These are phyloP conservation scores for Pseudocercospora eumusae DNA, from an alignment of 2,329 filamentous ascomycete species.

Conservation along the genomic window DNA sequence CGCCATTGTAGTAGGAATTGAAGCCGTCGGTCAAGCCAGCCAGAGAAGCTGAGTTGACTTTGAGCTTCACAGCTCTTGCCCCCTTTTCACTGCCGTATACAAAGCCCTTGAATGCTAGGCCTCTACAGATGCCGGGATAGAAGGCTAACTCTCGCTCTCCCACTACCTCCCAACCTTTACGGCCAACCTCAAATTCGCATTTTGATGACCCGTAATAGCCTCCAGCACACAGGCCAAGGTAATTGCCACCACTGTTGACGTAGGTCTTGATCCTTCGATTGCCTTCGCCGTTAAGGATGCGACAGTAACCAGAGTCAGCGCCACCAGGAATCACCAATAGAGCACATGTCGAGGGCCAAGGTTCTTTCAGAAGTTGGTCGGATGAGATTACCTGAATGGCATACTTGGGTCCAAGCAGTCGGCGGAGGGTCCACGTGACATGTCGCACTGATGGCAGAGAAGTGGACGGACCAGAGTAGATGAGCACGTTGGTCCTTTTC, in stretches of 20 bases:
- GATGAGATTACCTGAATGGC: conserved; percentile 85
- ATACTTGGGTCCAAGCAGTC: conserved; percentile 85
- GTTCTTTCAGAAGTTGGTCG: conserved; percentile 79
- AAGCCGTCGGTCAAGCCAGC: conserved; percentile 60
- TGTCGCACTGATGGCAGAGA: conserved; percentile 88
- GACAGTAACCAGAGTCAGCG: conserved; percentile 90
- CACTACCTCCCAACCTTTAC: conserved; percentile 77
- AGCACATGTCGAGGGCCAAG: conserved; percentile 84
- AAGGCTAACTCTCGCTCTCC: conserved; percentile 83
- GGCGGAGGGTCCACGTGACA: conserved; percentile 81
- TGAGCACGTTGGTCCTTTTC: conserved; percentile 82
- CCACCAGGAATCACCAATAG: conserved; percentile 90
- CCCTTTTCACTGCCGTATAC: conserved; percentile 86
- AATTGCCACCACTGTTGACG: conserved; percentile 80
- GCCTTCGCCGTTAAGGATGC: conserved; percentile 80
- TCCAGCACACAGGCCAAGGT: conserved; percentile 90
- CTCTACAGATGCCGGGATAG: conserved; percentile 82
- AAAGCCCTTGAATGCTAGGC: conserved; percentile 85
- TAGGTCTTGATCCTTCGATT: conserved; percentile 83
- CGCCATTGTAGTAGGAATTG: conserved; percentile 87
- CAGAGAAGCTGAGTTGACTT: conserved; percentile 64
- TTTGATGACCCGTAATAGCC: conserved; percentile 81
- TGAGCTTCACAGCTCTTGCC: conserved; percentile 69
- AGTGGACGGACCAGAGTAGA: conserved; percentile 86
- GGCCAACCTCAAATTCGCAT: conserved; percentile 91